phyloP scores from a whole-genome alignment of 345 rosid genomes.

The Euphorbia lathyris region DNA sequence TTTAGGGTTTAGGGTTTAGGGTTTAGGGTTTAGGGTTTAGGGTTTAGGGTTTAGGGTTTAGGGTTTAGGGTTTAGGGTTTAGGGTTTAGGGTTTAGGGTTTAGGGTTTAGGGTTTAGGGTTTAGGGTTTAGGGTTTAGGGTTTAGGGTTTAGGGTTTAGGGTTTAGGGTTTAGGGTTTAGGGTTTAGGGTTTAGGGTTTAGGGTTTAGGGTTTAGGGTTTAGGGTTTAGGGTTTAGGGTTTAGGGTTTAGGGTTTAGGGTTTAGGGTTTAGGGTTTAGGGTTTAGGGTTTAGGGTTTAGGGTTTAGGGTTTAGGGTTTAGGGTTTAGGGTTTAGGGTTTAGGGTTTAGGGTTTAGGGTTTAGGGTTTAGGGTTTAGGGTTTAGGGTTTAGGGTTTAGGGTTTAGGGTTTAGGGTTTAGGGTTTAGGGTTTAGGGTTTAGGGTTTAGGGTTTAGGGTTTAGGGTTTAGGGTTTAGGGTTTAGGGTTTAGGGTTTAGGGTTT shows the following conservation, averaged over 20 bases:
- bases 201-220: slow-evolving; percentile 21
- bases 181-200: slow-evolving; percentile 16
- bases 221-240: slow-evolving; percentile 21
- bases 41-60: slow-evolving; percentile 21
- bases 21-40: not conserved
- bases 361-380: slow-evolving; percentile 16
- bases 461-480: slow-evolving; percentile 16
- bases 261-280: slow-evolving; percentile 19
- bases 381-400: slow-evolving; percentile 15
- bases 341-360: slow-evolving; percentile 22
- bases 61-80: slow-evolving; percentile 24
- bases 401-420: slow-evolving; percentile 16
- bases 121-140: slow-evolving; percentile 32
- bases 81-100: slow-evolving; percentile 25
- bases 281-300: slow-evolving; percentile 26
- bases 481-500: slow-evolving; percentile 1
- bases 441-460: slow-evolving; percentile 9
- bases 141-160: slow-evolving; percentile 27
- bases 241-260: slow-evolving; percentile 7
- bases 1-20: slow-evolving; percentile 18
- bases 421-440: slow-evolving; percentile 1
- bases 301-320: slow-evolving; percentile 27
- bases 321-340: slow-evolving; percentile 20
- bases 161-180: slow-evolving; percentile 20
- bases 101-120: slow-evolving; percentile 24